Base-by-base conservation (phyloP, 208 protist species). In the Trichomonas gallinae region DNA sequence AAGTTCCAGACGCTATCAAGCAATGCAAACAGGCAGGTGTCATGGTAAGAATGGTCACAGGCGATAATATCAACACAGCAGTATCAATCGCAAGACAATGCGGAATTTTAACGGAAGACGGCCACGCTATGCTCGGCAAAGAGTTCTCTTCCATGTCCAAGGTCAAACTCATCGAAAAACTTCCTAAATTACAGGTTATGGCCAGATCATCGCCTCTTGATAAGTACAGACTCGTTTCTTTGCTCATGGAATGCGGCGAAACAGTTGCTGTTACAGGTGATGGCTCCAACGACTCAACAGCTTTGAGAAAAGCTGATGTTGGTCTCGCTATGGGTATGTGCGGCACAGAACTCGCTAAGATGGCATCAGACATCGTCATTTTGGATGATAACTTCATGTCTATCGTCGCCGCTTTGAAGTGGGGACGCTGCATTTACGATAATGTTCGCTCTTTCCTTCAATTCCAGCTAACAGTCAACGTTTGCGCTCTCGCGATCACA, bases 291-390 rank as follows among this genome's bases (percentile, higher is more conserved):
- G 98, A 98, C 96, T 98, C 98, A 2, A 98, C 99, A 0, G 99
- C 99, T 26, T 97, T 99, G 26, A 44, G 88, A 58, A 93, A 89
- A 15, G 97, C 97, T n/a, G 40, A 99, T 97, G 99, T 99, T 36
- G 99, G 99, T 87, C 98, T 99, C 89, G 98, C 99, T 91, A 99
- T 99, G 99, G 97, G 96, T 97, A 98, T 97, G 31, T 97, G 96
- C 45, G 81, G 97, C 26, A 96, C 97, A 97, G 97, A 96, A 46
- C 26, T 97, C 38, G 91, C 97, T 89, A 85, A 97, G 46, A 91
- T 88, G 44, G 97, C 96, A 81, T 85, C 97, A 88, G 83, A 81
- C 89, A 97, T 97, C 26, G 63, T 97, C 51, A 96, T 97, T 46
- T n/a, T 97, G 26, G 97, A 97, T 88, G 97, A 97, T 96, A 97